Conservation (phyloP, 371 early-diverging fungal species). For the Dentiscutata heterogama region DNA sequence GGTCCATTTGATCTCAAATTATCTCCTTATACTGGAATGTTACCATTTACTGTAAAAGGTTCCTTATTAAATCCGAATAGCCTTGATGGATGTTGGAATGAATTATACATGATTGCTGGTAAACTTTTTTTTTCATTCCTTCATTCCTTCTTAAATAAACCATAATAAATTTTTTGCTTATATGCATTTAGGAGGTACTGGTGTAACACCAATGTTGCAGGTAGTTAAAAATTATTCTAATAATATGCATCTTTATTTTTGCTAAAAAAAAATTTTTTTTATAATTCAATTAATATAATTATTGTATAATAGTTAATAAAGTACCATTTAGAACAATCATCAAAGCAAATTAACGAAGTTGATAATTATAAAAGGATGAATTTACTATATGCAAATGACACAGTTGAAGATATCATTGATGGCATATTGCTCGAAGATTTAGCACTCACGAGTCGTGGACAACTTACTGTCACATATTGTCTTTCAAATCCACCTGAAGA, state of each 20-base stretch:
- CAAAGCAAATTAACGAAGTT: not conserved
- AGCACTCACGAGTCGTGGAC: not conserved
- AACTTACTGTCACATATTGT: not conserved
- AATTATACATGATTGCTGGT: constrained; percentile 57
- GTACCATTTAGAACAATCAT: constrained; percentile 2
- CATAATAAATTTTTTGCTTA: too few relatives aligned
- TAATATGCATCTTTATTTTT: not conserved
- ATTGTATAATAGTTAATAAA: constrained; percentile 13
- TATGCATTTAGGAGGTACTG: constrained; percentile 60
- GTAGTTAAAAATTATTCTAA: not conserved
- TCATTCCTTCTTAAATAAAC: too few relatives aligned
- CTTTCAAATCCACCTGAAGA: not conserved
- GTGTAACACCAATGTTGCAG: constrained; percentile 80
- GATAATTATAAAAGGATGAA: not conserved
- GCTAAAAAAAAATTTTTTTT: too few relatives aligned
- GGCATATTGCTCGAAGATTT: constrained; percentile 28
- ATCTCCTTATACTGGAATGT: too few relatives aligned
- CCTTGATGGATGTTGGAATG: constrained; percentile 45
- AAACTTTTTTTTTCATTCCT: too few relatives aligned
- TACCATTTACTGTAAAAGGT: too few relatives aligned
- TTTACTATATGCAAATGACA: constrained; percentile 10
- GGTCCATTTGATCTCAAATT: constrained; percentile 35
- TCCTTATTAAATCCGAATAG: constrained; percentile 41
- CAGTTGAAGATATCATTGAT: constrained; percentile 24
- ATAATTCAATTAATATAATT: too few relatives aligned